Evolutionary conservation across 495 filamentous ascomycete genomes (phyloP), one percentile per base, ranked within the genome.

Genomic region (Rusavskia elegans): DNA sequence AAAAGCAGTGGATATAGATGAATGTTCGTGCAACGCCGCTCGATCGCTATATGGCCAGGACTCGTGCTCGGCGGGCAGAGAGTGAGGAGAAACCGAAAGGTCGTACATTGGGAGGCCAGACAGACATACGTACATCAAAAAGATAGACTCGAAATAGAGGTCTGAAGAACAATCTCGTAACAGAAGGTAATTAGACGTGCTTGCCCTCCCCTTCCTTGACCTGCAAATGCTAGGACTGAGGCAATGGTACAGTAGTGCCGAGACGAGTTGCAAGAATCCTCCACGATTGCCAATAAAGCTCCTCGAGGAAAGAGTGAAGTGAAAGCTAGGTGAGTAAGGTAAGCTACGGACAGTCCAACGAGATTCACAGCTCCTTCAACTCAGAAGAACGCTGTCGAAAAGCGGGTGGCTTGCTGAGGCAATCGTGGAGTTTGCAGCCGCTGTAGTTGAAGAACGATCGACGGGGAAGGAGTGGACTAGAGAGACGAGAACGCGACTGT

Each of bases 101-200:
- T 16, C 44, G 23, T 46, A 46, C 44, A 46, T 51, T 39, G 48
- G 45, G 49, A 54, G 51, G 64, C 66, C 60, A 63, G 63, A 63
- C 61, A 67, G 55, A 57, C 55, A 71, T 71, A 73, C 70, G 70
- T 73, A 73, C 69, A 70, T 62, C 66, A 51, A 45, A 63, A 56
- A 38, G 51, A 56, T 62, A 57, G 41, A 54, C n/a, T 53, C 49
- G 38, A 54, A 56, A 56, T 49, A 55, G 44, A 51, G 54, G 45
- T 23, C 44, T 46, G 21, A 16, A 46, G 17, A 27, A 46, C 20
- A 46, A 46, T 46, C 23, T 17, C 14, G 20, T 5, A 29, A 46
- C 11, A 46, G 44, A 46, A 46, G 19, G 14, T 25, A 23, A 17
- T 27, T 29, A 46, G 21, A 46, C 3, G 23, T 46, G 44, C 44